Base-by-base conservation (phyloP, 257 asterid species). In the Solanum lignicaule region DNA sequence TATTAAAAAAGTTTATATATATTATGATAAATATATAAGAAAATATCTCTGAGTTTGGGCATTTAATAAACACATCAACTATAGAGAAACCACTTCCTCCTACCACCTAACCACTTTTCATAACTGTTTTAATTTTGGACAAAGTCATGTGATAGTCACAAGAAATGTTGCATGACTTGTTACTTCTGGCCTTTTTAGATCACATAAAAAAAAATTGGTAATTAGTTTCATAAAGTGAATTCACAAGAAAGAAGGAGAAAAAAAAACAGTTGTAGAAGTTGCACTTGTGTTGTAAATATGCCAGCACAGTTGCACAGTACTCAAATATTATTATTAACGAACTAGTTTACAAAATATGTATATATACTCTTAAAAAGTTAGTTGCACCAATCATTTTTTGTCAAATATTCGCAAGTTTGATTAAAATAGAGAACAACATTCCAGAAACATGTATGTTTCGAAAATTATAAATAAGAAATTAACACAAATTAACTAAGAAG, bases 121-220 rank as follows among this genome's bases (percentile, higher is more conserved):
- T 48, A 31, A 41, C 68, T 72, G 20, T 38, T 27, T 16, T 20
- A 58, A 21, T 58, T 68, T 85, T 27, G 66, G 79, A 85, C 65
- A 38, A 3, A 31, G 36, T 27, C 87, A 66, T 85, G 87, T 85
- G 87, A 68, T 82, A 18, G 82, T 85, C 87, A 85, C 82, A 68
- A 27, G 87, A 85, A 85, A 39, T 66, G 31, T 21, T 68, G 23
- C 87, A 84, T 84, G 87, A 60, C 87, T 84, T 84, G 75, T 84
- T 16, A 68, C 66, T 21, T 65, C 27, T 39, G 15, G 68, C 74
- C 69, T 11, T 36, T 74, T 74, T 21, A 31, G 86, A 82, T 23
- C 65, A 82, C 71, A 74, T 36, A 36, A 74, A 73, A 5, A 33
- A 20, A 29, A 82, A 1, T 18, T 39, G 39, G 27, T 85, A 38